Percentiles rank a stretch among this genome's conserved stretches.
Conservation (phyloP, 1,139 yeast species). For the Yamadazyma sp. region DNA sequence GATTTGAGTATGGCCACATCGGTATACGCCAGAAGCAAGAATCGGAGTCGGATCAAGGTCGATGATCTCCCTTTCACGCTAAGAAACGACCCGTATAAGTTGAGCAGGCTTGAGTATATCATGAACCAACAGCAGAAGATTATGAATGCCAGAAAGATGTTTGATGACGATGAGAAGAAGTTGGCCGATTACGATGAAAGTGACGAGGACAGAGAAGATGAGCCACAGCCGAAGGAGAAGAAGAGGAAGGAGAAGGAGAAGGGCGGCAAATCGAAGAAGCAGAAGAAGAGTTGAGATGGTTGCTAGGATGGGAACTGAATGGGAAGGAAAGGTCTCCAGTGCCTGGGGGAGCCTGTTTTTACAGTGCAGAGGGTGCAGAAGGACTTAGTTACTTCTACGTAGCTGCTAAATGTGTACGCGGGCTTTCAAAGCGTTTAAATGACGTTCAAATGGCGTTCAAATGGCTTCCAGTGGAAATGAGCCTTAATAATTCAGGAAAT, state of each 20-base stretch:
- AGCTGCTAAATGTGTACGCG: too few species aligned
- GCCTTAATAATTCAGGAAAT: too few species aligned
- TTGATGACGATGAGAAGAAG: constrained; percentile 53
- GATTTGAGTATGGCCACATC: constrained; percentile 45
- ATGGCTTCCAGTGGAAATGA: too few species aligned
- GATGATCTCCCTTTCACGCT: constrained; percentile 88
- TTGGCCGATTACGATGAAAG: constrained; percentile 13
- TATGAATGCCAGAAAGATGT: constrained; percentile 77
- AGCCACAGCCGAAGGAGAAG: constrained; percentile 5
- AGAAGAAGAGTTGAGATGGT: constrained; percentile 7
- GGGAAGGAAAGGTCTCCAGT: too few species aligned
- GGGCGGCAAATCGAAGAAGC: constrained; percentile 9
- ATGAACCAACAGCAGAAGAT: constrained; percentile 73
- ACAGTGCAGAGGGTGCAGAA: too few species aligned
- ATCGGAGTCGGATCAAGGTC: constrained; percentile 73
- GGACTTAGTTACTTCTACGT: too few species aligned
- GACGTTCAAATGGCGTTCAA: too few species aligned
- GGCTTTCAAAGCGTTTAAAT: too few species aligned
- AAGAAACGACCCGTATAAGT: constrained; percentile 76
- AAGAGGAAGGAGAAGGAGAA: constrained; percentile 8
- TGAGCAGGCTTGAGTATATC: constrained; percentile 82
- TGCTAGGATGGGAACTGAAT: too few species aligned
- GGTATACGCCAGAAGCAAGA: constrained; percentile 30
- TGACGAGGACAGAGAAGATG: constrained; percentile 9
- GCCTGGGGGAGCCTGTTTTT: too few species aligned